Conservation (phyloP, 169 alveolate genomes). For the Cytauxzoon felis region DNA sequence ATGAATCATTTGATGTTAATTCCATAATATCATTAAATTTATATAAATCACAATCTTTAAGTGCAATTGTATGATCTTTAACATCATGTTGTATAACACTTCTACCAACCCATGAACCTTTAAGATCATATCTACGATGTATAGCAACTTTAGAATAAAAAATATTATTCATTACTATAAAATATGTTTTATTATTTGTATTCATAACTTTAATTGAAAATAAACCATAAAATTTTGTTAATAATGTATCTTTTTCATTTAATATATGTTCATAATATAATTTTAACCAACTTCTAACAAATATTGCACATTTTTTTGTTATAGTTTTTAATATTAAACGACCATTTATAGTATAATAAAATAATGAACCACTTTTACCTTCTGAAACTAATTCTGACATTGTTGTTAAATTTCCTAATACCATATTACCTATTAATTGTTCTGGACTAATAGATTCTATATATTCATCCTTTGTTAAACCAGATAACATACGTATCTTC, state of each 20-base stretch:
- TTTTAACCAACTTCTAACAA: constrained; percentile 55
- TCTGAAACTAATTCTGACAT: constrained; percentile 90
- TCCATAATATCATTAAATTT: constrained; percentile 69
- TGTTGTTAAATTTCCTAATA: constrained; percentile 91
- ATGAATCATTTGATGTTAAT: constrained; percentile 67
- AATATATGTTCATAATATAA: constrained; percentile 30
- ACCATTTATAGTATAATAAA: constrained; percentile 91
- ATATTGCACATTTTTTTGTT: constrained; percentile 37
- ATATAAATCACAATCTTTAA: constrained; percentile 84
- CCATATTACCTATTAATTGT: constrained; percentile 90
- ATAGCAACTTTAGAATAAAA: constrained; percentile 89
- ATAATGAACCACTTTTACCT: constrained; percentile 95
- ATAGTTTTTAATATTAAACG: constrained; percentile 77
- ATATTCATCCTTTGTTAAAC: constrained; percentile 87
- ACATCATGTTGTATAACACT: constrained; percentile 73
- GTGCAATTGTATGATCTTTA: constrained; percentile 83
- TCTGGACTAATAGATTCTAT: constrained; percentile 94
- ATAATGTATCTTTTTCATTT: constrained; percentile 19
- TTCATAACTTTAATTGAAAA: constrained; percentile 22
- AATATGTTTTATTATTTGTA: constrained; percentile 64
- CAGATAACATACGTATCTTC: constrained; percentile 84
- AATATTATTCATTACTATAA: constrained; percentile 95
- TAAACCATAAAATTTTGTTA: constrained; percentile 47
- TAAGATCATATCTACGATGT: constrained; percentile 85
- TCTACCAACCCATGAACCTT: constrained; percentile 90